Percentiles rank a stretch among this genome's conserved stretches.
Evolutionary conservation across 176 grass and related monocot genomes (phyloP).

Genomic region (Bolboschoenus planiculmis): DNA sequence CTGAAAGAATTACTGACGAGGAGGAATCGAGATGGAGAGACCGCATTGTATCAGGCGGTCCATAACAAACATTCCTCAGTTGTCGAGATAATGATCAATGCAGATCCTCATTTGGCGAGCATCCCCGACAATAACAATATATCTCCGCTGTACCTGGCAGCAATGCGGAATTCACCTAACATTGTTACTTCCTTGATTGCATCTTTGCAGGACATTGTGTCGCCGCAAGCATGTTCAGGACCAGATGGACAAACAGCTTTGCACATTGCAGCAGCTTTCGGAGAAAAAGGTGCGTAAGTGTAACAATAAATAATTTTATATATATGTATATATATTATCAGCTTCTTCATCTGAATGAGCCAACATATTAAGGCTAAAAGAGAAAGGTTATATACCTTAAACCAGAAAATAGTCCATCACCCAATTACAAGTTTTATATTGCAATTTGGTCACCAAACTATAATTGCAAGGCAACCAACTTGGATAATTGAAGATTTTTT

Average conservation of each 20-base stretch:
- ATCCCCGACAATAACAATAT: background rate
- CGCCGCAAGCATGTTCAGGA: background rate
- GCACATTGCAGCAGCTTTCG: slow-evolving; percentile 24
- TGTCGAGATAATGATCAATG: background rate
- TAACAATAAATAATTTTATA: too few species aligned
- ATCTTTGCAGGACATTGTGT: background rate
- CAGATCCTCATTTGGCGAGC: background rate
- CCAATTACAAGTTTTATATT: too few species aligned
- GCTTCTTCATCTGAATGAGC: too few species aligned
- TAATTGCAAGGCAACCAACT: too few species aligned
- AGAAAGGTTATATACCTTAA: too few species aligned
- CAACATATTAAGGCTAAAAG: too few species aligned
- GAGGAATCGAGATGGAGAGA: slow-evolving; percentile 18
- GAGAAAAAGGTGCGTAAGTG: too few species aligned
- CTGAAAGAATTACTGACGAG: background rate
- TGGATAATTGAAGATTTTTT: too few species aligned
- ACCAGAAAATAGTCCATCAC: too few species aligned
- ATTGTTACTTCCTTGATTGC: background rate
- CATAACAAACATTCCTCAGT: background rate
- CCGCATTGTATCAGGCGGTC: slow-evolving; percentile 29
- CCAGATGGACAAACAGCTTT: slow-evolving; percentile 29
- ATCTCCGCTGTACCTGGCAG: slow-evolving; percentile 37
- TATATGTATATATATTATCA: too few species aligned
- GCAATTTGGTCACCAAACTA: too few species aligned
- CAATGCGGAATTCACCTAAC: background rate